Evolutionary conservation across 1,139 yeast species (phyloP), one percentile per base, ranked within the genome.

Genomic region (Groenewaldozyma sp.): DNA sequence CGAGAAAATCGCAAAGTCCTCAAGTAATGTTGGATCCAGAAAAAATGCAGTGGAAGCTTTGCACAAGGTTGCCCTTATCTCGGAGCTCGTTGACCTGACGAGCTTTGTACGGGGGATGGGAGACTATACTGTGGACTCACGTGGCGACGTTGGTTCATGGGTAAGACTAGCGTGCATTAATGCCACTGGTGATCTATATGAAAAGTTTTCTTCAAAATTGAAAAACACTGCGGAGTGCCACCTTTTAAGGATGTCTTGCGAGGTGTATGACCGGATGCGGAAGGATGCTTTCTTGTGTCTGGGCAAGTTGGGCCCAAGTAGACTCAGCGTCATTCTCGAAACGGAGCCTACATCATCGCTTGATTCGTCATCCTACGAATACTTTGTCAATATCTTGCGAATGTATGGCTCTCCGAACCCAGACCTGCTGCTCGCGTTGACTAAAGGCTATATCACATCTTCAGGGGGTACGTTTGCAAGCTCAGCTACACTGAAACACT

Each of bases 401-500:
- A 9, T 29, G 9, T 29, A 29, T 29, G 31, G n/a, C n/a, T 11
- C 13, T 18, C 11, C n/a, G 5, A 29, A 4, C 22, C 5, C 9
- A 16, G 22, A 16, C n/a, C 7, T 16, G 9, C n/a, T 29, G 10
- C 21, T 42, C 2, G 69, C 64, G 39, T 74, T 80, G 46, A 71
- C 79, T 76, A 68, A 58, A 49, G 88, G 91, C 0, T 63, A 70
- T 36, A 56, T 68, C 0, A 68, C 70, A 45, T 69, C 78, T n/a
- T 68, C 70, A 7, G 93, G 87, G 2, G 80, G 86, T 0, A 48
- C 67, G 9, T 71, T 75, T 20, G 78, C 82, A 0, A 67, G 74
- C 10, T 73, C 70, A 36, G 50, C 58, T 1, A 65, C 74, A 13
- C 64, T 78, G 3, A 67, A 69, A 28, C 55, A 60, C 3, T 65